phyloP scores from a whole-genome alignment of 139 green algal species.

The Closterium sp. region DNA sequence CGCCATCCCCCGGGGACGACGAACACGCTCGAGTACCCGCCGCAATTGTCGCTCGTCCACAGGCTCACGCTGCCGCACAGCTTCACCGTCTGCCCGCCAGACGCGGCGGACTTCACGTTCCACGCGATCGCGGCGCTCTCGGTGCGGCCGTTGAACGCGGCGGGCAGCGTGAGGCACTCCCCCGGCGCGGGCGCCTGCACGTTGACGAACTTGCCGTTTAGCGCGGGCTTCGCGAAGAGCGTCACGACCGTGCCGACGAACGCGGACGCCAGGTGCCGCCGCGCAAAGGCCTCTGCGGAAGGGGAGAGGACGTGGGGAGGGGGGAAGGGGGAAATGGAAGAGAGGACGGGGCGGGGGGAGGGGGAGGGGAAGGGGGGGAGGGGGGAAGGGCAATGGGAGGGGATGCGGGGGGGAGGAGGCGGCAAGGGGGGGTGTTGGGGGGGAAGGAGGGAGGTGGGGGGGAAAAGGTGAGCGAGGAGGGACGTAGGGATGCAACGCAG shows the following conservation, averaged over 20 bases:
- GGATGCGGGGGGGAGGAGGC: neutral
- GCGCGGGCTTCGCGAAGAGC: neutral
- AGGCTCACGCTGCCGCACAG: neutral
- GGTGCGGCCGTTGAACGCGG: neutral
- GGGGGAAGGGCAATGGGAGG: neutral
- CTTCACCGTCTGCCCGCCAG: neutral
- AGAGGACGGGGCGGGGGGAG: neutral
- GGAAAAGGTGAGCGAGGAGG: neutral
- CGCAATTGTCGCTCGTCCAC: neutral
- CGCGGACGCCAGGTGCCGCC: neutral
- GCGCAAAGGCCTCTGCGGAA: neutral
- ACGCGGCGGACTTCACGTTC: neutral
- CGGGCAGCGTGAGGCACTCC: neutral
- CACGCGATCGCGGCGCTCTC: neutral
- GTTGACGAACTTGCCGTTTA: neutral
- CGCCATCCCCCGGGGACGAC: neutral
- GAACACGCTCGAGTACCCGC: neutral
- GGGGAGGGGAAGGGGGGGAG: too few species aligned
- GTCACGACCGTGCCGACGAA: neutral
- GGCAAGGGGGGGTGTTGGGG: too few species aligned
- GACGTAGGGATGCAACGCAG: neutral
- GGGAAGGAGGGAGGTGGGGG: neutral
- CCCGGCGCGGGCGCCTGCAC: neutral
- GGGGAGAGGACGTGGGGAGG: neutral
- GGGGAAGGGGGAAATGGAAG: neutral